A percentile compares a stretch with the other conserved stretches of the same genome.
phyloP scores from a whole-genome alignment of 495 filamentous ascomycete genomes.

The Penicillium cosmopolitanum region DNA sequence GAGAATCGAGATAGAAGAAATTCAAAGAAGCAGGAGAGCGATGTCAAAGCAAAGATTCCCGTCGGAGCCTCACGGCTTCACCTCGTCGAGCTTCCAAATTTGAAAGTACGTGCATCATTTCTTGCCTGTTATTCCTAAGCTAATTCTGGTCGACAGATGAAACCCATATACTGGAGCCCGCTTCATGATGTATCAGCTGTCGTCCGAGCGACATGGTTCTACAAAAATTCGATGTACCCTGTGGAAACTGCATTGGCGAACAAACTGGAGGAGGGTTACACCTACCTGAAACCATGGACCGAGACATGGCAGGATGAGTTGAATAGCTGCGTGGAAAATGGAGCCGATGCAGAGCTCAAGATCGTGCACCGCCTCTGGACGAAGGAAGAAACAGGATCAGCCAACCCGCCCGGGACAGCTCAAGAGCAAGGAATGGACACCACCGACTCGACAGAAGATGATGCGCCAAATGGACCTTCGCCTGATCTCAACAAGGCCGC shows the following conservation, averaged over 20 bases:
- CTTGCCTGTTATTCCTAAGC: neutral
- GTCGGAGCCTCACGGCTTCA: slow-evolving; percentile 80
- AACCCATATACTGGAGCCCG: slow-evolving; percentile 98
- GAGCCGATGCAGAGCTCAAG: slow-evolving; percentile 88
- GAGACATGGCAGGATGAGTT: slow-evolving; percentile 94
- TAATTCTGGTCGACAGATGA: slow-evolving; percentile 60
- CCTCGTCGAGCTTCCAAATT: slow-evolving; percentile 55
- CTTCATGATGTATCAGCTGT: slow-evolving; percentile 86
- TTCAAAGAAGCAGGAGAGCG: neutral
- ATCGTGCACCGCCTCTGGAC: slow-evolving; percentile 82
- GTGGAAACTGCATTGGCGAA: slow-evolving; percentile 89
- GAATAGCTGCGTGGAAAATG: slow-evolving; percentile 87
- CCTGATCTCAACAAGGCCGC: slow-evolving; percentile 47
- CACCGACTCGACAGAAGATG: slow-evolving; percentile 3
- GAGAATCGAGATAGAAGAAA: slow-evolving; percentile 22
- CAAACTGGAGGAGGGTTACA: slow-evolving; percentile 85
- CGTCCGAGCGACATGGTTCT: slow-evolving; percentile 93
- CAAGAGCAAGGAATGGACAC: slow-evolving; percentile 18
- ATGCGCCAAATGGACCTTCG: slow-evolving; percentile 11
- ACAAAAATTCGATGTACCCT: slow-evolving; percentile 89
- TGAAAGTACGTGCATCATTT: slow-evolving; percentile 40
- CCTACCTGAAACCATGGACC: slow-evolving; percentile 84
- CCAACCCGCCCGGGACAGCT: slow-evolving; percentile 31
- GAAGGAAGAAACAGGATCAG: slow-evolving; percentile 47
- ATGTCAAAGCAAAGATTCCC: slow-evolving; percentile 47